A percentile compares a stretch with the other conserved stretches of the same genome.
These are phyloP conservation scores for Hydrangea macrophylla DNA, from an alignment of 148 eudicot genomes.

Conservation along the genomic window DNA sequence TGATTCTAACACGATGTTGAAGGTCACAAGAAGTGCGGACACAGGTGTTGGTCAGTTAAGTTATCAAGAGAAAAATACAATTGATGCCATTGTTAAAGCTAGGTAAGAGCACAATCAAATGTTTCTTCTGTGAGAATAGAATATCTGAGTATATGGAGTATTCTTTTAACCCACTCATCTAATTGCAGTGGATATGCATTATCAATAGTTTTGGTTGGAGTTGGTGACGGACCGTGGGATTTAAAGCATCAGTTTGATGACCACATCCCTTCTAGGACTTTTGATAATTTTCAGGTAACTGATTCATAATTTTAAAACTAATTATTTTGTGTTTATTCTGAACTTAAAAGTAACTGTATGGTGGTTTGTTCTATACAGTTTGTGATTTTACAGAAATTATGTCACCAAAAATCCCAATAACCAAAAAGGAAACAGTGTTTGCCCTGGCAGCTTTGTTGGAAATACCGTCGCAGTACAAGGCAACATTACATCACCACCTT, in stretches of 20 bases:
- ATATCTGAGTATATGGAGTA: background rate
- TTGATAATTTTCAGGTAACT: constrained; percentile 41
- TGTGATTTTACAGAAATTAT: constrained; percentile 45
- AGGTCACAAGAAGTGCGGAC: constrained; percentile 33
- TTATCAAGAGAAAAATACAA: constrained; percentile 30
- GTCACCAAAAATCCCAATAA: constrained; percentile 19
- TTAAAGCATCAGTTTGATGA: constrained; percentile 35
- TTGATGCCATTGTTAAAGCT: constrained; percentile 39
- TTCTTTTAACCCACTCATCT: background rate
- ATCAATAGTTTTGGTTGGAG: constrained; percentile 37
- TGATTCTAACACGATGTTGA: background rate
- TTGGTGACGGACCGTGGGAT: constrained; percentile 40
- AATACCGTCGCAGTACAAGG: constrained; percentile 39
- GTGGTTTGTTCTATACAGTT: constrained; percentile 16
- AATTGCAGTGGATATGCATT: constrained; percentile 27
- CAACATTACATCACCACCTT: constrained; percentile 31
- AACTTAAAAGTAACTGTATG: background rate
- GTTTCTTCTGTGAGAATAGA: background rate
- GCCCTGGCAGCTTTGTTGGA: constrained; percentile 42
- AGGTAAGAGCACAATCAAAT: constrained; percentile 17
- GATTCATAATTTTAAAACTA: background rate
- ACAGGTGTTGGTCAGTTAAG: constrained; percentile 18
- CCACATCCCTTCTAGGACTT: constrained; percentile 31
- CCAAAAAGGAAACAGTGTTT: constrained; percentile 29
- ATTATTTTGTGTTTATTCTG: background rate